Conservation (phyloP, 2,329 filamentous ascomycete genomes). For the Pezizomycotina sp. region DNA sequence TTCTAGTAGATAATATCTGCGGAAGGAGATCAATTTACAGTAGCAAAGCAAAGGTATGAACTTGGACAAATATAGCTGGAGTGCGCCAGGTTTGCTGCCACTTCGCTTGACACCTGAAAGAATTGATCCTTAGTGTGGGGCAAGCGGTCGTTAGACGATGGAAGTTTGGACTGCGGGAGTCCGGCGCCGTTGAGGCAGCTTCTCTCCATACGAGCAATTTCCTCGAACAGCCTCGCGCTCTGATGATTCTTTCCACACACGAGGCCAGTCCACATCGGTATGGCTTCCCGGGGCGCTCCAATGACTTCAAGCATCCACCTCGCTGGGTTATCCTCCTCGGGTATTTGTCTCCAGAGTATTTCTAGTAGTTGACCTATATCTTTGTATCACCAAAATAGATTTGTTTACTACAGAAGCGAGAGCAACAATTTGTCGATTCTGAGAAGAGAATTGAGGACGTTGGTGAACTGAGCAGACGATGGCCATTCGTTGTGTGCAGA, state of each 20-base stretch:
- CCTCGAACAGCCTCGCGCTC: slow-evolving; percentile 31
- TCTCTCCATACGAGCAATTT: slow-evolving; percentile 33
- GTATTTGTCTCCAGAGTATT: slow-evolving; percentile 40
- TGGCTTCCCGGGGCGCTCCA: slow-evolving; percentile 39
- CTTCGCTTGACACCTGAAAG: slow-evolving; percentile 49
- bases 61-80: slow-evolving; percentile 81
- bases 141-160: slow-evolving; percentile 59
- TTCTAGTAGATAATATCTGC: slow-evolving; percentile 11
- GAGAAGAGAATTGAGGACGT: slow-evolving; percentile 70
- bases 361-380: slow-evolving; percentile 49
- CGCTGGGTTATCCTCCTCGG: slow-evolving; percentile 39
- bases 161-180: slow-evolving; percentile 29
- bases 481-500: slow-evolving; percentile 62
- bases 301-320: slow-evolving; percentile 81
- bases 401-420: slow-evolving; percentile 59
- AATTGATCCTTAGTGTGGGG: slow-evolving; percentile 55
- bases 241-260: slow-evolving; percentile 36
- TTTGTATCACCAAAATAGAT: slow-evolving; percentile 71
- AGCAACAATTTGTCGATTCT: slow-evolving; percentile 66
- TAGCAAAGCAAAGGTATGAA: slow-evolving; percentile 37
- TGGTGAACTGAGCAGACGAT: slow-evolving; percentile 87
- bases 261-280: slow-evolving; percentile 32
- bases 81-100: slow-evolving; percentile 89
- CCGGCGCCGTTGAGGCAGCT: slow-evolving; percentile 15
- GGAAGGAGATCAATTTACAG: slow-evolving; percentile 4